These are phyloP conservation scores for Physcomitrium patens DNA, from an alignment of 225 moss, liverwort and hornwort species.

Conservation along the genomic window DNA sequence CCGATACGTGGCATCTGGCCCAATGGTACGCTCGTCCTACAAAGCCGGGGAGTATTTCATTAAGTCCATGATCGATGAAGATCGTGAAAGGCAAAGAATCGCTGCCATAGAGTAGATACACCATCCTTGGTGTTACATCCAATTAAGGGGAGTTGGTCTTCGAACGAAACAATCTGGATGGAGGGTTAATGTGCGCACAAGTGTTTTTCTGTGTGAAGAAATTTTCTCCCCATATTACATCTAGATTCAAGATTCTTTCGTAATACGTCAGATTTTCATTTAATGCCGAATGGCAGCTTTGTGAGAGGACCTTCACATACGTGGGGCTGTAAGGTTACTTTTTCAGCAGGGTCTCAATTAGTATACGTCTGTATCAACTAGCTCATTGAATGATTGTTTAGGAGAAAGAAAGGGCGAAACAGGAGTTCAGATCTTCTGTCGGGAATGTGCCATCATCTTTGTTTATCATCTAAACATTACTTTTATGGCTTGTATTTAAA, in stretches of 20 bases:
- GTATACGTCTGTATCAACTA: not conserved
- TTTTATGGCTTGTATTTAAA: too few relatives aligned
- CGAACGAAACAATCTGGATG: constrained; percentile 12
- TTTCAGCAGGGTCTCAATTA: constrained; percentile 11
- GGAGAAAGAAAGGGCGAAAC: not conserved
- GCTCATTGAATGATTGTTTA: constrained; percentile 4
- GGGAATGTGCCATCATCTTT: not conserved
- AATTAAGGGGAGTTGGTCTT: constrained; percentile 14
- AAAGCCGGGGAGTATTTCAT: constrained; percentile 98
- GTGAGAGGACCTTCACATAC: constrained; percentile 28
- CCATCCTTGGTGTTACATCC: constrained; percentile 4
- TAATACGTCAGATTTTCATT: constrained; percentile 25
- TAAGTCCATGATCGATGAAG: constrained; percentile 92
- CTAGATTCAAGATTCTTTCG: constrained; percentile 37
- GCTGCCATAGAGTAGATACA: constrained; percentile 40
- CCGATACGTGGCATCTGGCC: constrained; percentile 95
- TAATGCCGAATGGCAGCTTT: not conserved
- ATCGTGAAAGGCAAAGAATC: constrained; percentile 66
- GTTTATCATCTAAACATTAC: not conserved
- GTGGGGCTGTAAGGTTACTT: not conserved
- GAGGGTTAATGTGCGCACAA: constrained; percentile 13
- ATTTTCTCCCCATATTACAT: not conserved
- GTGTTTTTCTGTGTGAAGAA: constrained; percentile 23
- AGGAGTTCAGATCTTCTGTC: not conserved
- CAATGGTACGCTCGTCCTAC: constrained; percentile 96